phyloP scores from a whole-genome alignment of 208 protist species.

The Acanthamoeba quina region DNA sequence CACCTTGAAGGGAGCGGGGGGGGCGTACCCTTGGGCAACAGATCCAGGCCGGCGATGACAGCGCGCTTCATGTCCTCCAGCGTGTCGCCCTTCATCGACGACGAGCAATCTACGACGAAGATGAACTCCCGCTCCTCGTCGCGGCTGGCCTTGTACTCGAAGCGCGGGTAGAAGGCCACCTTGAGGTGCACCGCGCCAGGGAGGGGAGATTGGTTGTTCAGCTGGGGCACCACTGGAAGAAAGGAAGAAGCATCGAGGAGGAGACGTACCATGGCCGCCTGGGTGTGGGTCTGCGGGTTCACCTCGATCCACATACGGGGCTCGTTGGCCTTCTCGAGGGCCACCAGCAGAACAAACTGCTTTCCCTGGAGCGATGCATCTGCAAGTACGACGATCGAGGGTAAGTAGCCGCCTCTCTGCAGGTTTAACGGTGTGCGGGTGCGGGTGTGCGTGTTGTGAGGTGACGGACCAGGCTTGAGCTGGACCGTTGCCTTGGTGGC shows the following conservation, averaged over 20 bases:
- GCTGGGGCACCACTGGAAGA: not conserved
- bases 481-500: constrained; percentile 80
- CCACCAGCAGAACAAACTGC: constrained; percentile 70
- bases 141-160: constrained; percentile 63
- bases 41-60: not conserved
- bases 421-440: not conserved
- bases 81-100: constrained; percentile 56
- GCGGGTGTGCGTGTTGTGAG: not conserved
- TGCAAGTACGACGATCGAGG: not conserved
- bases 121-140: constrained; percentile 61
- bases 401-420: too few relatives aligned
- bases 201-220: too few relatives aligned
- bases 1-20: not conserved
- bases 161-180: constrained; percentile 85
- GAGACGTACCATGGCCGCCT: constrained; percentile 12
- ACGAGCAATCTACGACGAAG: constrained; percentile 75
- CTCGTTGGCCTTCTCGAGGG: constrained; percentile 77
- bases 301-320: constrained; percentile 85
- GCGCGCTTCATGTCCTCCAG: constrained; percentile 60
- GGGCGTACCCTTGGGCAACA: not conserved
- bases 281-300: constrained; percentile 11
- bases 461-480: not conserved
- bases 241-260: not conserved
- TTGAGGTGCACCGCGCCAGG: constrained; percentile 1
- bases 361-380: constrained; percentile 40